Base-by-base conservation (phyloP, 768 basidiomycete genomes). In the Pulveroboletus sp. region DNA sequence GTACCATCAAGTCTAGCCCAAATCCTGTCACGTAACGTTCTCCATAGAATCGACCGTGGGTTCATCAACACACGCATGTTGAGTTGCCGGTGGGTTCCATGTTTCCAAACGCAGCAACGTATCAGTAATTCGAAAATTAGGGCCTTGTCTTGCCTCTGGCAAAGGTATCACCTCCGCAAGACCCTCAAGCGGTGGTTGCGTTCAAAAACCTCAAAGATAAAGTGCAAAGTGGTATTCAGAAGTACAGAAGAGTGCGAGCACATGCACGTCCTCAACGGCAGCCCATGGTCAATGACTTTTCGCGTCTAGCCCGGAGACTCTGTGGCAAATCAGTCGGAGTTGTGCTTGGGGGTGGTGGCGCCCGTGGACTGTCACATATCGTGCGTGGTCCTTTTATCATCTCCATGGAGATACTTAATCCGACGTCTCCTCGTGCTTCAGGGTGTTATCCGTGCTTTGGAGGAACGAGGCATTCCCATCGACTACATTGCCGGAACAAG, bases 281-380 rank as follows among this genome's bases (percentile, higher is more conserved):
- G n/a, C 80, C 87, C 5, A 85, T 93, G 63, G 81, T 80, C 53
- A 93, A 87, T 56, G 97, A 99, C 64, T 98, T 98, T 65, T 85
- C 93, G 9, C 78, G 97, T 19, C 71, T 99, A 33, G 97, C 97
- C 2, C 74, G 97, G 47, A 72, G 94, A 42, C 80, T 98, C 32
- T 97, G 94, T 61, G 97, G 94, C 13, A 90, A 85, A 59, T 91
- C 90, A 8, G 88, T 98, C 50, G 97, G 94, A 1, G 72, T 99
- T 37, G 94, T 98, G 7, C 78, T 99, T 2, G 97, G 97, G 17
- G 97, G 97, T 6, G 97, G 97, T n/a, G 97, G 97, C 16, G 97
- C 94, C 14, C 79, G 97, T 35, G 97, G 87, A n/a, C 74, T 88
- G 37, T 79, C 84, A 0, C 87, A 90, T 63, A 68, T 89, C 38